phyloP scores from a whole-genome alignment of 2,329 filamentous ascomycete genomes.

The Trichoderma sp. region DNA sequence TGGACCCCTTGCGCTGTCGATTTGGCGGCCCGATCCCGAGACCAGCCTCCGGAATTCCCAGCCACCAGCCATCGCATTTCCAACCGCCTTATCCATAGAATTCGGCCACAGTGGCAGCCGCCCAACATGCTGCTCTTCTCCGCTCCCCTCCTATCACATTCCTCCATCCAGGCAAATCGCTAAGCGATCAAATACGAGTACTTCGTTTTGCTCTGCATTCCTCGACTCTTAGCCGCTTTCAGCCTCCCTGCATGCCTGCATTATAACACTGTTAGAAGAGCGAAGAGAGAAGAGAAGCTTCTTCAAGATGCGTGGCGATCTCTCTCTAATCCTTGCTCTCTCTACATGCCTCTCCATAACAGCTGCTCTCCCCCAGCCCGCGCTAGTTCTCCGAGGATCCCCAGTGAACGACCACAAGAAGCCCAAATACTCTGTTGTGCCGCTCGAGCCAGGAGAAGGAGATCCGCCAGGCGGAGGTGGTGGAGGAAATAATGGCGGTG shows the following conservation, averaged over 20 bases:
- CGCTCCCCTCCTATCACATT: conserved; percentile 16
- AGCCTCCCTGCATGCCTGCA: conserved; percentile 13
- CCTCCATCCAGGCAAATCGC: neutral
- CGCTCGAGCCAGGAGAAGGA: conserved; percentile 36
- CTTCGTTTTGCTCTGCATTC: conserved; percentile 4
- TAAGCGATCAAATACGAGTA: neutral
- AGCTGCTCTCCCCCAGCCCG: conserved; percentile 33
- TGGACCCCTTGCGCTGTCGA: neutral
- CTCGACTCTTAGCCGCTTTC: neutral
- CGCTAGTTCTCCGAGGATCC: conserved; percentile 29
- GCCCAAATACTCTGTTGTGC: conserved; percentile 43
- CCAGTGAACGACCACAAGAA: conserved; percentile 24
- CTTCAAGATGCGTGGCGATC: conserved; percentile 35
- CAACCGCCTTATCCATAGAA: neutral
- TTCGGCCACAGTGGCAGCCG: neutral
- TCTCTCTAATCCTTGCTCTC: conserved; percentile 35
- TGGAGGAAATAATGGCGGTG: conserved; percentile 21
- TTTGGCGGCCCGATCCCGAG: conserved; percentile 22
- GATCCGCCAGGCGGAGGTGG: conserved; percentile 26
- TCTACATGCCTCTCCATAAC: conserved; percentile 31
- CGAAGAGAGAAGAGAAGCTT: conserved; percentile 22
- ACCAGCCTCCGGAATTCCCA: conserved; percentile 24
- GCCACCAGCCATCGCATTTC: conserved; percentile 24
- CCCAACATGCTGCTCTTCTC: neutral
- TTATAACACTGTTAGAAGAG: conserved; percentile 7